These are phyloP conservation scores for Diaporthe sp. DNA, from an alignment of 2,329 filamentous ascomycete genomes.

Conservation along the genomic window DNA sequence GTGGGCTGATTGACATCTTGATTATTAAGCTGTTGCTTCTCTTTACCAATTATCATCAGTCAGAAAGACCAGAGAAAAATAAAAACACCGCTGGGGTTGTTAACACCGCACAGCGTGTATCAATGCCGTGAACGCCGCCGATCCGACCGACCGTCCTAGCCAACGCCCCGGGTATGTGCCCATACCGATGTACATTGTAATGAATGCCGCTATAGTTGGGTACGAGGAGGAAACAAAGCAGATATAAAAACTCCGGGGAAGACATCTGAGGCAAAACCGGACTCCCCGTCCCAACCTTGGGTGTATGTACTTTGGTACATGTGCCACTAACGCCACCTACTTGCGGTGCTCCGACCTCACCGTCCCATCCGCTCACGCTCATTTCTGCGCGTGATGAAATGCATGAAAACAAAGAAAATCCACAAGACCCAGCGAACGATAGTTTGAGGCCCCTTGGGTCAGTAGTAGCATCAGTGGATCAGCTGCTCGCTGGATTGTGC, in stretches of 20 bases:
- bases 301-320: background rate
- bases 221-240: background rate
- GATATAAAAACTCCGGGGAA: background rate
- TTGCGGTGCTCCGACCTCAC: slow-evolving; percentile 1
- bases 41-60: slow-evolving; percentile 15
- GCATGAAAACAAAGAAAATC: background rate
- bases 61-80: background rate
- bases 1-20: slow-evolving; percentile 3
- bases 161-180: slow-evolving; percentile 17
- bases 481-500: slow-evolving; percentile 13
- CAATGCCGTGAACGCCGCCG: background rate
- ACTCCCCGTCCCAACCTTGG: background rate
- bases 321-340: background rate
- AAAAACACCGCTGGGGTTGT: background rate
- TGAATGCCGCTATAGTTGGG: slow-evolving; percentile 23
- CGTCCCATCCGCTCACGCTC: slow-evolving; percentile 14
- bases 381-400: background rate
- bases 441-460: no score
- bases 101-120: background rate
- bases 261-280: background rate
- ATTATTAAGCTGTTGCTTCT: slow-evolving; percentile 1
- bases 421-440: background rate
- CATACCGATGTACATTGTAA: slow-evolving; percentile 5
- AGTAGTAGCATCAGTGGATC: slow-evolving; percentile 1
- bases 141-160: background rate